A percentile compares a stretch with the other conserved stretches of the same genome.
These are phyloP conservation scores for Cryomyces minteri DNA, from an alignment of 495 filamentous ascomycete species.

Conservation along the genomic window DNA sequence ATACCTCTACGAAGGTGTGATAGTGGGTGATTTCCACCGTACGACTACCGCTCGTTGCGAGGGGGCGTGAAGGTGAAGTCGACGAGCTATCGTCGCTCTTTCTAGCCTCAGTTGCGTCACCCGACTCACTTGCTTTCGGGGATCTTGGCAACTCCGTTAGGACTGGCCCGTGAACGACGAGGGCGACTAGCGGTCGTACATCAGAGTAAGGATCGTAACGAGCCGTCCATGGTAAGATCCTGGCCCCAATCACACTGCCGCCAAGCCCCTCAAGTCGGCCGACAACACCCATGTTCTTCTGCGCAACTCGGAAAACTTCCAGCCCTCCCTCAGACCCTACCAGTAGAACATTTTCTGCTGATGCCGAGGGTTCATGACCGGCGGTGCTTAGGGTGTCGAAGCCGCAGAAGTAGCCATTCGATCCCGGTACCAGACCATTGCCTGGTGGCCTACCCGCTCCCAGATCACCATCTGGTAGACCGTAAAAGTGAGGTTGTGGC, in stretches of 20 bases:
- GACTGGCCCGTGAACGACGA: conserved; percentile 58
- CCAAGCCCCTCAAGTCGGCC: conserved; percentile 55
- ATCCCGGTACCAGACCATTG: conserved; percentile 33
- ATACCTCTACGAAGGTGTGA: conserved; percentile 73
- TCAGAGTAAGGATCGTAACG: conserved; percentile 22
- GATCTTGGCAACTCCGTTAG: conserved; percentile 7
- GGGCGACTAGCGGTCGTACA: conserved; percentile 46
- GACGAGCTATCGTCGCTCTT: background rate
- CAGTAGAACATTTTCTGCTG: conserved; percentile 48
- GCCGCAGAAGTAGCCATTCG: conserved; percentile 54
- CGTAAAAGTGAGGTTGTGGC: conserved; percentile 53
- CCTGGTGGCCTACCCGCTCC: conserved; percentile 10
- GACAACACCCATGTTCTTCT: conserved; percentile 42
- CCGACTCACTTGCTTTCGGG: conserved; percentile 1
- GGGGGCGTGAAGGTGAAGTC: conserved; percentile 9
- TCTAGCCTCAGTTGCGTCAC: conserved; percentile 6
- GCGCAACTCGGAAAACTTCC: conserved; percentile 50
- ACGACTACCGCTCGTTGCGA: conserved; percentile 9
- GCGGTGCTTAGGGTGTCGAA: conserved; percentile 48
- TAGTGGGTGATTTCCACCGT: conserved; percentile 31
- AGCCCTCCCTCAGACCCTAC: conserved; percentile 59
- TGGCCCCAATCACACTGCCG: conserved; percentile 66
- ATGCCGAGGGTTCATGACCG: conserved; percentile 26
- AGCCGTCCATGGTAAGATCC: conserved; percentile 46
- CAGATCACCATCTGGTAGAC: conserved; percentile 35